Evolutionary conservation across 495 filamentous ascomycete genomes (phyloP), one percentile per base, ranked within the genome.

Genomic region (Aspergillus kassunensis): DNA sequence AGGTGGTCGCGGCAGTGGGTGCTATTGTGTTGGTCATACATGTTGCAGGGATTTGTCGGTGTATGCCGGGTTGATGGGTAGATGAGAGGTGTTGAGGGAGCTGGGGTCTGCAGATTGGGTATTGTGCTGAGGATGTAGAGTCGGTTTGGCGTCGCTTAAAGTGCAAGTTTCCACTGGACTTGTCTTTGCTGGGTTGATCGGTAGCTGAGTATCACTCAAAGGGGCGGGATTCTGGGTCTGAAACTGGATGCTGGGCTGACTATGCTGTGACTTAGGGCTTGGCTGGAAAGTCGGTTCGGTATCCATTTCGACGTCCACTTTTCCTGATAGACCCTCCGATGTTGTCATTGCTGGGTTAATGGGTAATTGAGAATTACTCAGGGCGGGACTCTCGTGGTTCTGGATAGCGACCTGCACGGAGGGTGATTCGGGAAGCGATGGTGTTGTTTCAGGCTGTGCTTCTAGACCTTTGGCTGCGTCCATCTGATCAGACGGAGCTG

Each of bases 31-130:
- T 21, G 15, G 53, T 64, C 50, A 64, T 56, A 60, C 30, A 16
- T 41, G 46, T 20, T 55, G 18, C 34, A 54, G 23, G 35, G 36
- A 31, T 46, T 59, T 53, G 35, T 54, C 56, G 20, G 51, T 43
- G 42, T 61, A 63, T 43, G 64, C 62, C 16, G 70, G 70, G 40
- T 73, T 73, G 56, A 73, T 73, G 8, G 68, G 68, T 42, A 71
- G 47, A 42, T 60, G 54, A 8, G 68, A 71, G 36, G 66, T 65
- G 41, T 55, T 59, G 13, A 71, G 55, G 36, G 57, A 64, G 30
- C 9, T 3, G 13, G 44, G 39, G 19, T 52, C 53, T 31, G 24
- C 42, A 20, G 49, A 54, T 30, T 45, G 62, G 15, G 47, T 25
- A 16, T 12, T 35, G 20, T 21, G 29, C 19, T 35, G 44, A 41